Evolutionary conservation across 192 early-diverging fungal species (phyloP).

Genomic region (Entophlyctis helioformis): DNA sequence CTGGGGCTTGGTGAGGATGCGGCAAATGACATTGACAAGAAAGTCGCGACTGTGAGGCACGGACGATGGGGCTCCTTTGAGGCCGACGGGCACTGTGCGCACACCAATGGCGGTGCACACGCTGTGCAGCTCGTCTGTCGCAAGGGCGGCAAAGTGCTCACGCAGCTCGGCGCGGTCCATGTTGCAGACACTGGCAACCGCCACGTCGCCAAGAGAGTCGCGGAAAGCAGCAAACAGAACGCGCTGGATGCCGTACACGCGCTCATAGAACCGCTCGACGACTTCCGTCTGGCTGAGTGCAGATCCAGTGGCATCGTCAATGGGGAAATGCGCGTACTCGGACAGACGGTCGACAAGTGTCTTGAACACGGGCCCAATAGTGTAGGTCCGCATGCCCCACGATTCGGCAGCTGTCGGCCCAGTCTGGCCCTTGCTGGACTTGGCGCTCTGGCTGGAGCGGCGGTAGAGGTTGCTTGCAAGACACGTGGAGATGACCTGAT

Average conservation of each 20-base stretch:
- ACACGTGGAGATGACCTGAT: constrained; percentile 42
- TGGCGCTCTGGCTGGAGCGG: no score
- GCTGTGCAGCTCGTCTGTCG: constrained; percentile 26
- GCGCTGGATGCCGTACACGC: constrained; percentile 60
- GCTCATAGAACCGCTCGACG: constrained; percentile 45
- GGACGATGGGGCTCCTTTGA: no score
- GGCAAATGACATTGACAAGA: constrained; percentile 41
- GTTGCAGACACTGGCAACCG: constrained; percentile 54
- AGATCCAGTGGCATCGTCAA: constrained; percentile 69
- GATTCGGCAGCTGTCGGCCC: no score
- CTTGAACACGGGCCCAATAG: no score
- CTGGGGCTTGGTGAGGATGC: constrained; percentile 42
- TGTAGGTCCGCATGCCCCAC: no score
- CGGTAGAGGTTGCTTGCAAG: constrained; percentile 12
- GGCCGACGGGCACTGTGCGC: constrained; percentile 29
- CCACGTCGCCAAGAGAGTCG: constrained; percentile 57
- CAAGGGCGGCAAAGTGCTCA: constrained; percentile 39
- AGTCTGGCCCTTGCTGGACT: no score
- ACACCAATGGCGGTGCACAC: constrained; percentile 55
- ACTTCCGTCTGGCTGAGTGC: constrained; percentile 57
- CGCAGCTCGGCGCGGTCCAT: constrained; percentile 40
- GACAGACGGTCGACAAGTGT: constrained; percentile 57
- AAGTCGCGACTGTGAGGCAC: constrained; percentile 19
- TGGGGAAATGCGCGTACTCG: constrained; percentile 66
- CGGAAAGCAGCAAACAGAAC: constrained; percentile 60